Conservation (phyloP, 202 grass and related monocot genomes). For the Saccharum hybrid region DNA sequence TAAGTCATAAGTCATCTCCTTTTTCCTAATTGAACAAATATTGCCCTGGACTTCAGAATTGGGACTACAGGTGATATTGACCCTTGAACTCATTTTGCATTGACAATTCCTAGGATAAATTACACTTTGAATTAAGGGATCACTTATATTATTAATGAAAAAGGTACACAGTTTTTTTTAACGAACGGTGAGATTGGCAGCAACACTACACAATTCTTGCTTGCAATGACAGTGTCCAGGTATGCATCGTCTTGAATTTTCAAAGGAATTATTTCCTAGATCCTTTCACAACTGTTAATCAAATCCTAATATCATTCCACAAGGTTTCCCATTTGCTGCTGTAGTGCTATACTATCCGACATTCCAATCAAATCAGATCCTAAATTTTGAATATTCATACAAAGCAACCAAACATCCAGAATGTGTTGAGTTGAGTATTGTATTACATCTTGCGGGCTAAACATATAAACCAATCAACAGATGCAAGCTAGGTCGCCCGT, state of each 20-base stretch:
- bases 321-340: not conserved
- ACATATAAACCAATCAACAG: not conserved
- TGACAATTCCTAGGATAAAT: not conserved
- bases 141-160: not conserved
- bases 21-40: not conserved
- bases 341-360: not conserved
- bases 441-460: not conserved
- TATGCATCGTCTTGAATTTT: slow-evolving; percentile 57
- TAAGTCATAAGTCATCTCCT: not conserved
- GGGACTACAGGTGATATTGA: not conserved
- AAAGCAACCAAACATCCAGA: not conserved
- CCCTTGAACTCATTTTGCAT: not conserved
- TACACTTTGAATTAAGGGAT: not conserved
- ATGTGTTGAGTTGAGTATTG: not conserved
- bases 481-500: not conserved
- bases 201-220: slow-evolving; percentile 38
- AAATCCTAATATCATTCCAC: not conserved
- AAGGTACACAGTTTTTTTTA: not conserved
- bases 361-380: not conserved
- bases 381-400: not conserved
- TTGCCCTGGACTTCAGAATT: not conserved
- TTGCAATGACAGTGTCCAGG: slow-evolving; percentile 73
- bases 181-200: not conserved
- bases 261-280: not conserved
- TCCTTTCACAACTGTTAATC: not conserved